Evolutionary conservation across 345 rosid genomes (phyloP), one percentile per base, ranked within the genome.

Genomic region (Passiflora organensis): DNA sequence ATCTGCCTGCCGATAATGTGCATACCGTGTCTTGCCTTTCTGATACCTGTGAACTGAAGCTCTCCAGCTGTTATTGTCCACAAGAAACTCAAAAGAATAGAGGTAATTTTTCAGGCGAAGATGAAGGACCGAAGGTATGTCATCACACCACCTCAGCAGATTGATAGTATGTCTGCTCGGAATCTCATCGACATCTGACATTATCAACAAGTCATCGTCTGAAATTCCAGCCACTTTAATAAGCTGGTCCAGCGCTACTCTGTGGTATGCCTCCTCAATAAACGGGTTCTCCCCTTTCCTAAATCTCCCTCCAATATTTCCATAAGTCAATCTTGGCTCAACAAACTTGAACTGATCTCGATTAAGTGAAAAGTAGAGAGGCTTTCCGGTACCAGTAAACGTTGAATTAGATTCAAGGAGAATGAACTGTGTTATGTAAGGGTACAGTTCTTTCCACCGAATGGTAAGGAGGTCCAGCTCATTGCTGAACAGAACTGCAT

Each of bases 111-210:
- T 83, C 34, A 88, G 73, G 61, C 80, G 78, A n/a, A 88, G 80
- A 53, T 88, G 96, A 22, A 88, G 78, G 38, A 88, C 45, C 12
- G 66, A 70, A n/a, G 96, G 96, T 48, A 58, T 81, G 48, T 80
- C 84, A 23, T 83, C 89, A 15, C 94, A 88, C 94, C 96, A 88
- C 46, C 91, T 71, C 49, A 88, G 72, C 56, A 88, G 90, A 62
- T 88, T 81, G 60, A 88, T 83, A 4, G 94, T 88, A 61, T 88
- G 96, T 23, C 86, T 67, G 51, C 94, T 88, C 10, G 96, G 96
- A 5, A 88, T 88, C 83, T 88, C 96, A 64, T 88, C 96, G 22
- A 85, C 90, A 59, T 88, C 96, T 9, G 94, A 85, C 91, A 88
- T 88, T 41, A 85, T 85, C 75, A 88, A 59, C 69, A 88, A 69